A percentile compares a stretch with the other conserved stretches of the same genome.
phyloP scores from a whole-genome alignment of 176 grass and related monocot genomes.

The Elaeis guineensis region DNA sequence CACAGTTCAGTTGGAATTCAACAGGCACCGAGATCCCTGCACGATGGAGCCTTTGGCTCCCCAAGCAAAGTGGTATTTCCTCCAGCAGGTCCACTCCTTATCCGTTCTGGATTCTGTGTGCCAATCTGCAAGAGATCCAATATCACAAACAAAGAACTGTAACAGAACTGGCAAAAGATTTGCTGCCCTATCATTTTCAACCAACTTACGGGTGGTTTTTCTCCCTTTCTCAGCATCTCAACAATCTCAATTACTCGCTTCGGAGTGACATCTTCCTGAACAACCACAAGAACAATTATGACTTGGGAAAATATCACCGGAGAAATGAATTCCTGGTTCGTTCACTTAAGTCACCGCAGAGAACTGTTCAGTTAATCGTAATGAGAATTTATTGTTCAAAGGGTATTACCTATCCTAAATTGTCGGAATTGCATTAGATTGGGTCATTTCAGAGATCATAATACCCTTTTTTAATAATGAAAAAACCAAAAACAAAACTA shows the following conservation, averaged over 20 bases:
- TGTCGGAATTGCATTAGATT: too few relatives aligned
- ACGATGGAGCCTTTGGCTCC: constrained; percentile 64
- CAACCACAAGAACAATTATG: neutral
- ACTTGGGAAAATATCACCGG: too few relatives aligned
- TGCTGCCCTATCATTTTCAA: neutral
- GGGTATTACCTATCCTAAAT: too few relatives aligned
- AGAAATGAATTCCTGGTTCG: too few relatives aligned
- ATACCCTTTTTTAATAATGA: too few relatives aligned
- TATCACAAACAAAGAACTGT: neutral
- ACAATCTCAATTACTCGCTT: constrained; percentile 79
- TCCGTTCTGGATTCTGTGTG: constrained; percentile 69
- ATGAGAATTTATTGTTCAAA: too few relatives aligned
- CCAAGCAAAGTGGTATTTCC: constrained; percentile 66
- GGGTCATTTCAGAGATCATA: too few relatives aligned
- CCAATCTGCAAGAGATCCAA: constrained; percentile 42
- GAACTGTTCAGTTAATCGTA: too few relatives aligned
- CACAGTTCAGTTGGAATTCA: constrained; percentile 37
- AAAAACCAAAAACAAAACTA: too few relatives aligned
- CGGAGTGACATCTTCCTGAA: constrained; percentile 83
- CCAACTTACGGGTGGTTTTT: constrained; percentile 65
- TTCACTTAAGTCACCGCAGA: too few relatives aligned
- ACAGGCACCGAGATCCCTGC: constrained; percentile 92
- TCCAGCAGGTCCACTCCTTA: constrained; percentile 73
- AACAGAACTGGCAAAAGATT: neutral
- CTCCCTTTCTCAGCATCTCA: constrained; percentile 87